These are phyloP conservation scores for Holtermannia corniformis DNA, from an alignment of 768 basidiomycete genomes.

Conservation along the genomic window DNA sequence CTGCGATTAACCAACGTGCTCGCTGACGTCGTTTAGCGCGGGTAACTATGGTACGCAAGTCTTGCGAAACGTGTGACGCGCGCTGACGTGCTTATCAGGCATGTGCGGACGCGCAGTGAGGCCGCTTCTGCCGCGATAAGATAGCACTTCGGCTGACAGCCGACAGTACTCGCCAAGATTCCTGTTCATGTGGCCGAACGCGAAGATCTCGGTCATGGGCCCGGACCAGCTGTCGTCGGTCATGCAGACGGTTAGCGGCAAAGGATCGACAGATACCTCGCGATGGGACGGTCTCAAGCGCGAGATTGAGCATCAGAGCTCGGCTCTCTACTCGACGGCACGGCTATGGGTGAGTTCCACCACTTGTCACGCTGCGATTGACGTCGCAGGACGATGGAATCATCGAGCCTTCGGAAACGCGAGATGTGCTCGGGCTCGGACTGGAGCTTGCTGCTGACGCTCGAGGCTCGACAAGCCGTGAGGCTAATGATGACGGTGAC, in stretches of 20 bases:
- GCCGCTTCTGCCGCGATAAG: constrained; percentile 21
- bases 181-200: constrained; percentile 99
- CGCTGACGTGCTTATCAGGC: constrained; percentile 46
- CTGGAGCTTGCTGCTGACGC: constrained; percentile 56
- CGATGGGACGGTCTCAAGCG: constrained; percentile 48
- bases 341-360: constrained; percentile 68
- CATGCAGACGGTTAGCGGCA: constrained; percentile 83
- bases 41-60: constrained; percentile 72
- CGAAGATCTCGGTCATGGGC: constrained; percentile 92
- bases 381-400: constrained; percentile 44
- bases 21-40: constrained; percentile 44
- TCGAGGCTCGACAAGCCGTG: constrained; percentile 47
- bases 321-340: constrained; percentile 76
- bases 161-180: constrained; percentile 81
- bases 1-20: neutral
- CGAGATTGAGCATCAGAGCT: constrained; percentile 82
- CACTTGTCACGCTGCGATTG: no score
- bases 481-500: constrained; percentile 46
- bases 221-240: constrained; percentile 85
- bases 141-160: constrained; percentile 1
- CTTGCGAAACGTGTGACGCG: neutral
- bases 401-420: constrained; percentile 77
- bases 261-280: constrained; percentile 23
- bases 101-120: constrained; percentile 88
- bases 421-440: constrained; percentile 79